phyloP scores from a whole-genome alignment of 73 alveolate species.

The Tetrahymena elliotti region DNA sequence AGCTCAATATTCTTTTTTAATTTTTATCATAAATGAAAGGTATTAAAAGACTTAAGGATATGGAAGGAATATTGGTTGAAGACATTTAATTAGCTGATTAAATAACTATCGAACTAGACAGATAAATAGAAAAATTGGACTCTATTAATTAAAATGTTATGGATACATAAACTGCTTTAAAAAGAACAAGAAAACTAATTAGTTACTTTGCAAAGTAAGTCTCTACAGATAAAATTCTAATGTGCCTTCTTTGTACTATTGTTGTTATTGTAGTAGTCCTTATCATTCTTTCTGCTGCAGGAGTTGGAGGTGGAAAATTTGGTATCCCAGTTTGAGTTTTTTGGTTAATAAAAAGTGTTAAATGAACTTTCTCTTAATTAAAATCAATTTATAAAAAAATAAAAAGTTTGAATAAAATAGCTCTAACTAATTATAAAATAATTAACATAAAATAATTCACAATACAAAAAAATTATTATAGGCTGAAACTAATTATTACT shows the following conservation, averaged over 20 bases:
- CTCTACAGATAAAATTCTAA: slow-evolving; percentile 20
- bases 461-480: no score
- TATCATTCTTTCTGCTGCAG: slow-evolving; percentile 12
- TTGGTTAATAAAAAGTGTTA: neutral
- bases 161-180: slow-evolving; percentile 10
- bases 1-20: neutral
- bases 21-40: neutral
- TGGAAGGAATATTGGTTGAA: neutral
- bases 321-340: neutral
- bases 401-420: no score
- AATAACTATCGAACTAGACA: slow-evolving; percentile 17
- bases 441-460: no score
- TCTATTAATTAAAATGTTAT: slow-evolving; percentile 18
- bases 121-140: slow-evolving; percentile 19
- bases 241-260: slow-evolving; percentile 15
- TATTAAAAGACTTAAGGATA: neutral
- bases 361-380: neutral
- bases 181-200: slow-evolving; percentile 30
- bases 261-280: slow-evolving; percentile 5
- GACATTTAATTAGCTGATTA: slow-evolving; percentile 25
- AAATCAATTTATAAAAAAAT: no score
- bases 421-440: no score
- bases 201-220: slow-evolving; percentile 35
- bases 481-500: no score
- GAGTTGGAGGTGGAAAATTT: slow-evolving; percentile 20